Percentiles rank a stretch among this genome's conserved stretches.
Conservation (phyloP, 164 flowering plant species). For the Warburgia ugandensis region DNA sequence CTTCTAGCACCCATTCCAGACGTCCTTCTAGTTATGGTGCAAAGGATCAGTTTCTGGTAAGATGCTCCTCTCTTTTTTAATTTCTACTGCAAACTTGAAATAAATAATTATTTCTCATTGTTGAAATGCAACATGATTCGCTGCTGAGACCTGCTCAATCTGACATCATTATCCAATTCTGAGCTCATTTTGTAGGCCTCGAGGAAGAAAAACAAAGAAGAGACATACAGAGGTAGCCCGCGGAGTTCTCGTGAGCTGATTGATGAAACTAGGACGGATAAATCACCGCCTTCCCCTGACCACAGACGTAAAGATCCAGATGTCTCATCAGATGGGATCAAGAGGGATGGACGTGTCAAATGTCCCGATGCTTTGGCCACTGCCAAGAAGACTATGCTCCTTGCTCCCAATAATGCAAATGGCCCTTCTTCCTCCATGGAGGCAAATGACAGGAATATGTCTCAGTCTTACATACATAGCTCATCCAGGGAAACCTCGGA, state of each 20-base stretch:
- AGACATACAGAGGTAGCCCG: constrained; percentile 41
- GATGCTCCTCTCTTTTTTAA: constrained; percentile 6
- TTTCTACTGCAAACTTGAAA: background rate
- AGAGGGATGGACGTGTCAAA: constrained; percentile 35
- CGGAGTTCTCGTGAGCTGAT: constrained; percentile 36
- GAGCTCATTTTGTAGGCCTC: constrained; percentile 41
- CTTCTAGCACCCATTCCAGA: constrained; percentile 54
- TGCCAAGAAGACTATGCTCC: constrained; percentile 29
- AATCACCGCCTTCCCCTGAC: constrained; percentile 36
- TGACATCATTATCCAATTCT: no score
- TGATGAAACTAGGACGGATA: constrained; percentile 42
- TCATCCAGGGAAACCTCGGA: constrained; percentile 54
- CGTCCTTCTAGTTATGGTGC: constrained; percentile 56
- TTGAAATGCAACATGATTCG: no score
- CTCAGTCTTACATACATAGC: constrained; percentile 28
- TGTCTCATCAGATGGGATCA: constrained; percentile 23
- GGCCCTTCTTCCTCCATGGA: constrained; percentile 46
- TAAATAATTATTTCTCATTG: background rate
- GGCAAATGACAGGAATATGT: constrained; percentile 39
- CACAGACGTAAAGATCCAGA: constrained; percentile 36
- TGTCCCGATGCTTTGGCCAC: constrained; percentile 25
- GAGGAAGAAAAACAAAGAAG: constrained; percentile 67
- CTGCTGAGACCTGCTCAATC: no score
- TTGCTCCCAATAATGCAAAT: constrained; percentile 22
- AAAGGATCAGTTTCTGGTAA: constrained; percentile 63